Conservation (phyloP, 2,329 filamentous ascomycete species). For the Dactylellina cionopaga region DNA sequence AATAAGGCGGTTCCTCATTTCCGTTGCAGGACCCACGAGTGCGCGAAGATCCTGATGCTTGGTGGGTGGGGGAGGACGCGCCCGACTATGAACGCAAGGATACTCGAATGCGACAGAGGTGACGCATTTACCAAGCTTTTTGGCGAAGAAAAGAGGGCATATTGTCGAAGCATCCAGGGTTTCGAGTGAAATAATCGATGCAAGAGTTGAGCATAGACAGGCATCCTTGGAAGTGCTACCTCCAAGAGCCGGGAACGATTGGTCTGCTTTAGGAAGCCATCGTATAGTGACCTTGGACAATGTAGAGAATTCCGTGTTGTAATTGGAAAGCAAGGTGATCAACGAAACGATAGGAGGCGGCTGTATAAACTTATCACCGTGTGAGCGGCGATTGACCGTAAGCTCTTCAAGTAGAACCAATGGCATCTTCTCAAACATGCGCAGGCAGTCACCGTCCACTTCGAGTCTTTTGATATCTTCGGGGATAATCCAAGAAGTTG, state of each 20-base stretch:
- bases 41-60: conserved; percentile 8
- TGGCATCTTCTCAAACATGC: conserved; percentile 10
- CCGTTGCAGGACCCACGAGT: background rate
- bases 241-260: background rate
- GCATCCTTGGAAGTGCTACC: background rate
- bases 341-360: conserved; percentile 5
- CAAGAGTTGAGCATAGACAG: conserved; percentile 10
- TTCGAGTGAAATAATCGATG: conserved; percentile 22
- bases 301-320: conserved; percentile 21
- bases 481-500: conserved; percentile 14
- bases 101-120: conserved; percentile 13
- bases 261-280: conserved; percentile 15
- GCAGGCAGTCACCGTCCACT: conserved; percentile 25
- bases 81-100: background rate
- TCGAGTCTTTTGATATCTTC: conserved; percentile 34
- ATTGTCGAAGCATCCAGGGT: conserved; percentile 15
- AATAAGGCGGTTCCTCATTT: conserved; percentile 25
- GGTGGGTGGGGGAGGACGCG: conserved; percentile 1
- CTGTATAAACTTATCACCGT: conserved; percentile 21
- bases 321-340: conserved; percentile 7
- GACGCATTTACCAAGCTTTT: conserved; percentile 19
- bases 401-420: conserved; percentile 32
- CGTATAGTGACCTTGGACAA: conserved; percentile 30
- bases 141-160: conserved; percentile 25
- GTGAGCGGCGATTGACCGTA: conserved; percentile 7